Evolutionary conservation across 2,329 filamentous ascomycete genomes (phyloP).

Genomic region (Clonostachys sp.): DNA sequence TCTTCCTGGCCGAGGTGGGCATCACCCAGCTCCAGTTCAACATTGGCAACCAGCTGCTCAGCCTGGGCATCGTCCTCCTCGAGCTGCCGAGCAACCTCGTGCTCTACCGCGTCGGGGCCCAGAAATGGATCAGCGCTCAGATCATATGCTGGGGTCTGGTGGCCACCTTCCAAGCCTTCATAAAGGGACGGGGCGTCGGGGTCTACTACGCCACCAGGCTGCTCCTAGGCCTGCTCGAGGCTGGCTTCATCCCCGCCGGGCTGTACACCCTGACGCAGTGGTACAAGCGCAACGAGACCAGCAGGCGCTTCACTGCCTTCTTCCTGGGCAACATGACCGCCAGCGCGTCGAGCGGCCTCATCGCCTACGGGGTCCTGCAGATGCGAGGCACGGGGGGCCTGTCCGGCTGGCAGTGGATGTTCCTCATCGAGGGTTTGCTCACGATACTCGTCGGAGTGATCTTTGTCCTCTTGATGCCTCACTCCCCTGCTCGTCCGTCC

Average conservation of each 20-base stretch:
- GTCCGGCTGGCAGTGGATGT: constrained; percentile 25
- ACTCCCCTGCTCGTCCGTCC: constrained; percentile 56
- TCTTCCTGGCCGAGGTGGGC: constrained; percentile 39
- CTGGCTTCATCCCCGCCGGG: constrained; percentile 71
- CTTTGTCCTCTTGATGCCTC: constrained; percentile 35
- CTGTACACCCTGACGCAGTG: constrained; percentile 12
- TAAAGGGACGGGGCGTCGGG: constrained; percentile 66
- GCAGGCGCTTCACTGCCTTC: constrained; percentile 9
- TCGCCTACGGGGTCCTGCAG: constrained; percentile 66
- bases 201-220: constrained; percentile 51
- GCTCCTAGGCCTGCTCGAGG: constrained; percentile 73
- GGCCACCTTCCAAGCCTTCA: constrained; percentile 36
- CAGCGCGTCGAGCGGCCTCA: constrained; percentile 43
- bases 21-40: constrained; percentile 43
- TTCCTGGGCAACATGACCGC: constrained; percentile 26
- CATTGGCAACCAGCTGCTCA: constrained; percentile 37
- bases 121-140: constrained; percentile 37
- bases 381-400: constrained; percentile 45
- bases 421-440: constrained; percentile 9
- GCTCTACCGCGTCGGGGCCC: constrained; percentile 18
- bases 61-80: constrained; percentile 42
- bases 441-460: background rate
- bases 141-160: constrained; percentile 24
- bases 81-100: constrained; percentile 18
- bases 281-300: constrained; percentile 11